Evolutionary conservation across 352 stramenopile species (phyloP), one percentile per base, ranked within the genome.

Genomic region (Thraustotheca clavata): DNA sequence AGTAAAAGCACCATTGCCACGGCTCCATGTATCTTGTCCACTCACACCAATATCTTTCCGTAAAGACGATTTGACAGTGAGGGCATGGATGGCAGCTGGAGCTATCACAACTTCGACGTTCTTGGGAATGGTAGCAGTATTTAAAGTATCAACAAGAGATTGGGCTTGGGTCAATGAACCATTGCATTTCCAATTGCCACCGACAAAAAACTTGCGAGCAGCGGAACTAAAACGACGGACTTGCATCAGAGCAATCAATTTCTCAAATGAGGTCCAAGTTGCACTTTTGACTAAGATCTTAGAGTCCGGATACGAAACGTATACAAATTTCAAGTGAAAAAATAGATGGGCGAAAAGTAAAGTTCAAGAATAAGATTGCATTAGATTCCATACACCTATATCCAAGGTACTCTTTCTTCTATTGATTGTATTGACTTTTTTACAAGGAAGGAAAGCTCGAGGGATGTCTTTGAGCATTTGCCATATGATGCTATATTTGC

Each of bases 121-220:
- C 41, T 67, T 59, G 22, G 83, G 83, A 70, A 89, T 91, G 67
- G 84, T 83, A 69, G 79, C 82, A 68, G 79, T 88, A 78, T 94
- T 94, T 69, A 94, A 80, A 67, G 87, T 76, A 33, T 76, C 75
- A 6, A 94, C 83, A 59, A 91, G 80, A 33, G 87, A 76, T 20
- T 80, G 61, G 31, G 79, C 77, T 69, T 89, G 81, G 59, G 65
- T 62, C 29, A 89, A 29, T 46, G 83, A 92, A 61, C 83, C 83
- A 63, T 92, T 92, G 84, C 96, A 99, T 76, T 99, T 99, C 97
- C 97, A 99, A 89, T 99, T 99, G 73, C 97, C 97, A 43, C 97
- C 97, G 39, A 99, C 93, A 72, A 99, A 98, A 73, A 99, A 98
- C 84, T 99, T 98, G 71, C 85, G 80, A 46, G 83, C 73, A 63